Conservation (phyloP, 768 basidiomycete genomes). For the Termitomyces sp. region DNA sequence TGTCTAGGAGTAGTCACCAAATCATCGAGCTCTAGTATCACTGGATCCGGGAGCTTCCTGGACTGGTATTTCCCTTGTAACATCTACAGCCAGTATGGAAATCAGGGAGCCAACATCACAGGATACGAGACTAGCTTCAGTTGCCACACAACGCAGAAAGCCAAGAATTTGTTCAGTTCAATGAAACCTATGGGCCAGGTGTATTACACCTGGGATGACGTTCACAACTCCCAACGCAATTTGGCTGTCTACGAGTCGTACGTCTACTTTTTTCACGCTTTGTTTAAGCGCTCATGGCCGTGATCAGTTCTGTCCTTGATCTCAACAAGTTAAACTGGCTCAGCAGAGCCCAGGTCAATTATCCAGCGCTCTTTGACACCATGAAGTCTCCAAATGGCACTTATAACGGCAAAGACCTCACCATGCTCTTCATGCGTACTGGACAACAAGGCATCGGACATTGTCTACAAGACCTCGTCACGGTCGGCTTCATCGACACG, state of each 20-base stretch:
- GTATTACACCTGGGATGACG: conserved; percentile 91
- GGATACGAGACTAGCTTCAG: conserved; percentile 59
- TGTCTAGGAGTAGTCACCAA: conserved; percentile 77
- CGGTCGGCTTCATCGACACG: conserved; percentile 92
- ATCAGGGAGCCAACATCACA: conserved; percentile 58
- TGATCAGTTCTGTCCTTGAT: conserved; percentile 78
- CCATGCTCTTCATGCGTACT: conserved; percentile 77
- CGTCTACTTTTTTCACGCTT: conserved; percentile 27
- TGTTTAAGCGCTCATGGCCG: neutral
- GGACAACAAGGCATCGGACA: conserved; percentile 64
- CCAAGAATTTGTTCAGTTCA: conserved; percentile 48
- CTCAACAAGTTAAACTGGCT: conserved; percentile 85
- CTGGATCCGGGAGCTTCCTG: conserved; percentile 51
- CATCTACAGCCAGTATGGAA: conserved; percentile 71
- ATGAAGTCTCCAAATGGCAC: conserved; percentile 67
- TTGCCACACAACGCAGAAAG: conserved; percentile 65
- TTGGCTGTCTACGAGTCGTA: conserved; percentile 94
- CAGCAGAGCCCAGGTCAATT: conserved; percentile 71
- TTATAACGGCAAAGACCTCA: conserved; percentile 81
- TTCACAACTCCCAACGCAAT: conserved; percentile 65
- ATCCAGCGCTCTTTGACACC: conserved; percentile 79
- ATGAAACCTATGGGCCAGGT: conserved; percentile 74
- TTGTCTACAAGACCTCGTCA: conserved; percentile 84
- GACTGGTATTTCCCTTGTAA: conserved; percentile 99
- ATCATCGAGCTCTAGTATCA: conserved; percentile 67